Conservation (phyloP, 805 yeast genomes). For the Cyberlindnera bimundalis region DNA sequence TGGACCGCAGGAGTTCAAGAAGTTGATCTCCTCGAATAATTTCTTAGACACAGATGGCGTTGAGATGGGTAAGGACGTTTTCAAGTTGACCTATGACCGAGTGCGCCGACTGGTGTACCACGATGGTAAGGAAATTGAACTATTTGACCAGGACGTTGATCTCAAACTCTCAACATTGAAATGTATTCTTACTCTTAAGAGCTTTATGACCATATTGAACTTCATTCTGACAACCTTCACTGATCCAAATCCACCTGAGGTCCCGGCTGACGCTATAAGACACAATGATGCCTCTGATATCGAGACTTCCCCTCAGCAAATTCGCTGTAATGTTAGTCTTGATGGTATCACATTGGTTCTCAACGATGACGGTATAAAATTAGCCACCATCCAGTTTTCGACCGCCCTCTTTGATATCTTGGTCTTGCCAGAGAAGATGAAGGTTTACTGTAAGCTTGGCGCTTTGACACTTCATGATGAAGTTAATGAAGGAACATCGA, state of each 20-base stretch:
- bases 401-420: constrained; percentile 66
- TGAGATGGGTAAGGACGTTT: constrained; percentile 43
- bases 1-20: constrained; percentile 60
- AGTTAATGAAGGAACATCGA: constrained; percentile 56
- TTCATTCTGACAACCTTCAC: constrained; percentile 85
- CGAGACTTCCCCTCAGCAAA: constrained; percentile 67
- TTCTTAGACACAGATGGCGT: constrained; percentile 37
- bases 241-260: constrained; percentile 65
- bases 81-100: constrained; percentile 57
- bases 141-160: constrained; percentile 72
- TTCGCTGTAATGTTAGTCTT: constrained; percentile 63
- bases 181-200: constrained; percentile 71
- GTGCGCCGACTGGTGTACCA: constrained; percentile 56
- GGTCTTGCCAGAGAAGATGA: constrained; percentile 74
- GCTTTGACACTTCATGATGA: constrained; percentile 78
- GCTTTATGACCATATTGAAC: constrained; percentile 73
- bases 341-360: constrained; percentile 72
- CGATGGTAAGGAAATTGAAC: constrained; percentile 53
- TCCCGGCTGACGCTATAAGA: constrained; percentile 67
- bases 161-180: constrained; percentile 76
- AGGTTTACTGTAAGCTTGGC: constrained; percentile 68
- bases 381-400: constrained; percentile 75
- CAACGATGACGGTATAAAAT: constrained; percentile 76
- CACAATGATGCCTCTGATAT: constrained; percentile 59
- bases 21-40: constrained; percentile 63